These are phyloP conservation scores for Goffeauzyma gilvescens DNA, from an alignment of 768 basidiomycete genomes.

Conservation along the genomic window DNA sequence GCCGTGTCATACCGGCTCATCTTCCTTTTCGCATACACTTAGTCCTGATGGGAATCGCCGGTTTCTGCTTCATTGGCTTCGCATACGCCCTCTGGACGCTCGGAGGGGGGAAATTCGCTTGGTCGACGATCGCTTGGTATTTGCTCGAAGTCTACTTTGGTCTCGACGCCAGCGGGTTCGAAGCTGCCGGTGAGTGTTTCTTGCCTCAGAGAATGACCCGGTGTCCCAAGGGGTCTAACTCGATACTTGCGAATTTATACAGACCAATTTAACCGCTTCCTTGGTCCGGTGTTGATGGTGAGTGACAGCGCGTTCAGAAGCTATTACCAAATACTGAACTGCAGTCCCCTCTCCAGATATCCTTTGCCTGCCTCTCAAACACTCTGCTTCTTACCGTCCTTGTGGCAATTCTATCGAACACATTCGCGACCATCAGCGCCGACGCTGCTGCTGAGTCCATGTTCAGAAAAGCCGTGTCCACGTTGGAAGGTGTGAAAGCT, in stretches of 20 bases:
- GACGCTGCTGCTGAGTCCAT: slow-evolving; percentile 88
- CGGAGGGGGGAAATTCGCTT: slow-evolving; percentile 35
- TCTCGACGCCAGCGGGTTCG: slow-evolving; percentile 79
- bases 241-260: slow-evolving; percentile 30
- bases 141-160: slow-evolving; percentile 76
- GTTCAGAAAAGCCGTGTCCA: slow-evolving; percentile 83
- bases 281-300: slow-evolving; percentile 63
- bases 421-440: slow-evolving; percentile 79
- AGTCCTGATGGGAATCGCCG: slow-evolving; percentile 31
- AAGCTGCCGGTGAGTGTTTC: slow-evolving; percentile 47
- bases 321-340: background rate
- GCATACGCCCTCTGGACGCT: slow-evolving; percentile 84
- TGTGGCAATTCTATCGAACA: slow-evolving; percentile 62
- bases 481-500: slow-evolving; percentile 60
- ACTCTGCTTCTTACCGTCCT: slow-evolving; percentile 60
- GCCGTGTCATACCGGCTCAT: background rate
- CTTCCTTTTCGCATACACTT: background rate
- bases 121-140: slow-evolving; percentile 70
- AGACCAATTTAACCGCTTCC: slow-evolving; percentile 56
- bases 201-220: background rate
- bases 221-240: background rate
- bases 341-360: slow-evolving; percentile 38
- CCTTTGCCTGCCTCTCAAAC: slow-evolving; percentile 78
- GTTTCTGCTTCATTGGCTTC: slow-evolving; percentile 58
- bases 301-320: background rate